Conservation (phyloP, 2,329 filamentous ascomycete genomes). For the Hymenotorrendiella dingleyae region DNA sequence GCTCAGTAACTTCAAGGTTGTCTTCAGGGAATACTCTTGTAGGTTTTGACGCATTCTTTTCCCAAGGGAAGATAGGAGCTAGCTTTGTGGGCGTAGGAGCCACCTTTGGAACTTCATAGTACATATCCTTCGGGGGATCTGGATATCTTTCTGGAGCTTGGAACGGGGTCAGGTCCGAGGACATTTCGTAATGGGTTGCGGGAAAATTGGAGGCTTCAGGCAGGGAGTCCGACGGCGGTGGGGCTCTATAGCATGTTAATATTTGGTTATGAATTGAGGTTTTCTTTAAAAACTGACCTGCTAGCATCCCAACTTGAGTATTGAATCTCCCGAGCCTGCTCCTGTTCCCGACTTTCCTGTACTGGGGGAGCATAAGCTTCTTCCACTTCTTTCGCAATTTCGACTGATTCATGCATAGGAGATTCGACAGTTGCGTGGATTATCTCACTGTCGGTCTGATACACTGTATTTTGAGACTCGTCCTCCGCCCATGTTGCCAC, state of each 20-base stretch:
- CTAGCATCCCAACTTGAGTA: conserved; percentile 37
- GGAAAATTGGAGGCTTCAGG: conserved; percentile 86
- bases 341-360: conserved; percentile 19
- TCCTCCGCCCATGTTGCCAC: background rate
- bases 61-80: conserved; percentile 86
- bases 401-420: conserved; percentile 19
- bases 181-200: conserved; percentile 75
- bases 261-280: conserved; percentile 11
- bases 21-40: conserved; percentile 62
- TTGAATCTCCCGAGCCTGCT: conserved; percentile 14
- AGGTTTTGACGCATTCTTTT: conserved; percentile 57
- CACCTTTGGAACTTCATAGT: conserved; percentile 74
- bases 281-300: conserved; percentile 41
- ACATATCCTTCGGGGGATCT: conserved; percentile 81
- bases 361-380: conserved; percentile 28
- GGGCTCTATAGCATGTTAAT: conserved; percentile 30
- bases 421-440: conserved; percentile 18
- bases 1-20: conserved; percentile 26
- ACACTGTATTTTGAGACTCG: background rate
- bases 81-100: conserved; percentile 53
- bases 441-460: conserved; percentile 19
- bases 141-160: conserved; percentile 72
- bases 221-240: conserved; percentile 59
- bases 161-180: conserved; percentile 67
- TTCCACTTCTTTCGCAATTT: conserved; percentile 21